These are phyloP conservation scores for Marasmius tenuissimus DNA, from an alignment of 1,284 basidiomycete species.

Conservation along the genomic window DNA sequence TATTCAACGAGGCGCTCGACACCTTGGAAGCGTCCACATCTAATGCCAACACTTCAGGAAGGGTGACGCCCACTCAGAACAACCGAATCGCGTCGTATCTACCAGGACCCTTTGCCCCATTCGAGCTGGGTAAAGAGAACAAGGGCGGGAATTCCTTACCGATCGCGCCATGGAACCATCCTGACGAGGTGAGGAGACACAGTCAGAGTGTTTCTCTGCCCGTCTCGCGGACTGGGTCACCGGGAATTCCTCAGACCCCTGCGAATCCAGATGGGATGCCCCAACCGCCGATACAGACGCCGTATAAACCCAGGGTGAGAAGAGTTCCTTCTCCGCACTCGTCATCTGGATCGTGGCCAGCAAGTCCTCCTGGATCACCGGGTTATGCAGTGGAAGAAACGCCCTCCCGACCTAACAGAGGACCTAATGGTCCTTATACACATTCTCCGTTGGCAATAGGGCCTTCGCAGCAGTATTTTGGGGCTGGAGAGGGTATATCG, in stretches of 20 bases:
- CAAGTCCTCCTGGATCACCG: neutral
- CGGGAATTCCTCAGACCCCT: slow-evolving; percentile 28
- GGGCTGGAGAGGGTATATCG: neutral
- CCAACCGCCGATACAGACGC: slow-evolving; percentile 55
- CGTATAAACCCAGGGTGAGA: slow-evolving; percentile 72
- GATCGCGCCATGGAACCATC: slow-evolving; percentile 35
- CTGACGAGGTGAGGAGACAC: slow-evolving; percentile 33
- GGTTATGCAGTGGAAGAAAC: slow-evolving; percentile 40
- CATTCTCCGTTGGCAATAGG: slow-evolving; percentile 40
- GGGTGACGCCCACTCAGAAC: slow-evolving; percentile 1
- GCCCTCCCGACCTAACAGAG: slow-evolving; percentile 36
- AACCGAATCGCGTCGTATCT: slow-evolving; percentile 36
- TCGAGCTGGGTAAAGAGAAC: slow-evolving; percentile 51
- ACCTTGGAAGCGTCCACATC: slow-evolving; percentile 32
- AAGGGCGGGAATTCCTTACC: slow-evolving; percentile 15
- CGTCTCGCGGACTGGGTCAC: slow-evolving; percentile 14
- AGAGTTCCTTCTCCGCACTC: slow-evolving; percentile 41
- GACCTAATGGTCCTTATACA: slow-evolving; percentile 34
- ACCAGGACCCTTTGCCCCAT: slow-evolving; percentile 63
- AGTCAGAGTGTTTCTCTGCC: slow-evolving; percentile 11
- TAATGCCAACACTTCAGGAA: slow-evolving; percentile 35
- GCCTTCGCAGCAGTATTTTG: slow-evolving; percentile 33
- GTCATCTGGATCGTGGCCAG: slow-evolving; percentile 19
- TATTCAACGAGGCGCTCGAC: slow-evolving; percentile 80
- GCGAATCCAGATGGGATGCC: slow-evolving; percentile 35